These are phyloP conservation scores for Fusarium irregulare DNA, from an alignment of 2,329 filamentous ascomycete genomes.

Conservation along the genomic window DNA sequence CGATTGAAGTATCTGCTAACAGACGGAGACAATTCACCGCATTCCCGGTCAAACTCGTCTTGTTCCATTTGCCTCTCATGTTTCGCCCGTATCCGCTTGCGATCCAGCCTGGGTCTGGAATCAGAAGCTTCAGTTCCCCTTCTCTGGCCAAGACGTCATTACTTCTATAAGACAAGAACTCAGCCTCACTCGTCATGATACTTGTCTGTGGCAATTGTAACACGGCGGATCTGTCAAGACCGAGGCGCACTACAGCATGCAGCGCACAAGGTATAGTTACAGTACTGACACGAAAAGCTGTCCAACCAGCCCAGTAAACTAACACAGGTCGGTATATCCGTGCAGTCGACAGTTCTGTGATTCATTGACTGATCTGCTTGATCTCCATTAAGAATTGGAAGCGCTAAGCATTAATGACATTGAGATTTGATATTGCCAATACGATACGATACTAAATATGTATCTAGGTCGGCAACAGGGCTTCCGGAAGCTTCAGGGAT, in stretches of 20 bases:
- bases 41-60: constrained; percentile 38
- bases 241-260: not conserved
- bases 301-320: not conserved
- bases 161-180: constrained; percentile 18
- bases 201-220: constrained; percentile 1
- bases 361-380: not conserved
- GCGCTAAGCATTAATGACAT: constrained; percentile 3
- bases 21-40: constrained; percentile 24
- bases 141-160: constrained; percentile 30
- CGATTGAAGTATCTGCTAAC: constrained; percentile 35
- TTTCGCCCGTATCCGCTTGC: constrained; percentile 29
- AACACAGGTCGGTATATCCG: not conserved
- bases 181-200: constrained; percentile 1
- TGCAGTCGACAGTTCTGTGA: not conserved
- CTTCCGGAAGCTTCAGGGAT: constrained; percentile 19
- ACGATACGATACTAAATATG: constrained; percentile 9
- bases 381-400: not conserved
- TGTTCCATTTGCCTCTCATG: constrained; percentile 35
- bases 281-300: not conserved
- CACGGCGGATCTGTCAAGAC: constrained; percentile 6
- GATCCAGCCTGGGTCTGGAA: constrained; percentile 17
- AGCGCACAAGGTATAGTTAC: not conserved
- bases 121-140: constrained; percentile 20
- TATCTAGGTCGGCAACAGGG: not conserved
- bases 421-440: constrained; percentile 17